Evolutionary conservation across 2,329 filamentous ascomycete genomes (phyloP).

Genomic region (Verticillium dahliae): DNA sequence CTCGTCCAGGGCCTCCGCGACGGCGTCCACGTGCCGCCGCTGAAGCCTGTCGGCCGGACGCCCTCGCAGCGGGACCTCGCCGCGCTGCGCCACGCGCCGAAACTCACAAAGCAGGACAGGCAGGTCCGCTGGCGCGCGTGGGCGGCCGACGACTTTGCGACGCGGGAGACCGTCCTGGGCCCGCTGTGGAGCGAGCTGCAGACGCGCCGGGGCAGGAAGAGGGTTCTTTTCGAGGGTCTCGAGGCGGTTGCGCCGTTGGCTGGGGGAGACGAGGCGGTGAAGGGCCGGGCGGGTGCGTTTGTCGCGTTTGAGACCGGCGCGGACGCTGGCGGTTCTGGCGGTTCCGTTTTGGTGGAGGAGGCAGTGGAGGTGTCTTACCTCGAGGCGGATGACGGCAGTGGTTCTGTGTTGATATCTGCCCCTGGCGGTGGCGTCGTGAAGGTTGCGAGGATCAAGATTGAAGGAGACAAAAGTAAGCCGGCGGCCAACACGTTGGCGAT

Average conservation of each 20-base stretch:
- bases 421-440: not conserved
- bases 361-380: not conserved
- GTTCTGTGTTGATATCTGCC: conserved; percentile 3
- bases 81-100: conserved; percentile 53
- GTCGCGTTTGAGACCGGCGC: not conserved
- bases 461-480: conserved; percentile 4
- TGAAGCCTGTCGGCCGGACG: conserved; percentile 15
- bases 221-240: conserved; percentile 32
- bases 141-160: conserved; percentile 45
- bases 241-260: conserved; percentile 8
- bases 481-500: conserved; percentile 3
- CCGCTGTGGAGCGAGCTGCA: conserved; percentile 54
- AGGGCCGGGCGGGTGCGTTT: not conserved
- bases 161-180: conserved; percentile 54
- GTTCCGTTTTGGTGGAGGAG: too few relatives aligned
- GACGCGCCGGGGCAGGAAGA: conserved; percentile 17
- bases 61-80: conserved; percentile 11
- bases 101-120: conserved; percentile 60
- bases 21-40: conserved; percentile 59
- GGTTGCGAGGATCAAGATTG: conserved; percentile 7
- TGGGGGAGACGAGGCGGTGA: not conserved
- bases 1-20: conserved; percentile 59
- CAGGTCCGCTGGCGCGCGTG: conserved; percentile 54
- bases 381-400: conserved; percentile 1
- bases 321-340: not conserved